Percentiles rank a stretch among this genome's conserved stretches.
Conservation (phyloP, 768 basidiomycete species). For the Boletus insuetus region DNA sequence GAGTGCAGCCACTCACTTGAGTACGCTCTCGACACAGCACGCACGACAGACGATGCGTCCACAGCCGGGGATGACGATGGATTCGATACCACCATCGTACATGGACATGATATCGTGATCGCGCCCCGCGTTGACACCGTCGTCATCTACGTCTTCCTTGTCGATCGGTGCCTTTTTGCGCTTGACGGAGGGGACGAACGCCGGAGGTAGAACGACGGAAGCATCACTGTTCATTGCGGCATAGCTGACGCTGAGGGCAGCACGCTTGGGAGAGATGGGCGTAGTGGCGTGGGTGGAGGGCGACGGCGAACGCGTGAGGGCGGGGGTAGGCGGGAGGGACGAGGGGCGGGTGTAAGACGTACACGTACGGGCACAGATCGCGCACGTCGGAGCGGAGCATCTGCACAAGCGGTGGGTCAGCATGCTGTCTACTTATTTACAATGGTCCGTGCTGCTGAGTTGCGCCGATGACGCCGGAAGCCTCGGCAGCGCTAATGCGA, state of each 20-base stretch:
- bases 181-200: slow-evolving; percentile 11
- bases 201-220: neutral
- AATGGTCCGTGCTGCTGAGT: too few species aligned
- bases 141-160: slow-evolving; percentile 17
- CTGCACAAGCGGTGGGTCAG: slow-evolving; percentile 20
- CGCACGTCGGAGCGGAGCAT: slow-evolving; percentile 34
- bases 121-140: neutral
- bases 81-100: slow-evolving; percentile 2
- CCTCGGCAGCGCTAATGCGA: neutral
- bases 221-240: slow-evolving; percentile 23
- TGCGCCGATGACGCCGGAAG: neutral
- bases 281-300: slow-evolving; percentile 14
- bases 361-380: slow-evolving; percentile 38
- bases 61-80: slow-evolving; percentile 30
- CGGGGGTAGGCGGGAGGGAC: slow-evolving; percentile 37
- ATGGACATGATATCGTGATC: neutral
- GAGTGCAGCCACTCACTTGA: slow-evolving; percentile 28
- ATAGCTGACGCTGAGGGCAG: slow-evolving; percentile 23
- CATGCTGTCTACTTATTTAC: neutral
- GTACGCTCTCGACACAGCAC: slow-evolving; percentile 36
- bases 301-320: slow-evolving; percentile 34
- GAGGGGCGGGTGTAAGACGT: slow-evolving; percentile 30
- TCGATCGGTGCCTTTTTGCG: slow-evolving; percentile 30
- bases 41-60: slow-evolving; percentile 34
- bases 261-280: slow-evolving; percentile 28